Evolutionary conservation across 352 stramenopile genomes (phyloP).

Genomic region (Phytophthora rubi): DNA sequence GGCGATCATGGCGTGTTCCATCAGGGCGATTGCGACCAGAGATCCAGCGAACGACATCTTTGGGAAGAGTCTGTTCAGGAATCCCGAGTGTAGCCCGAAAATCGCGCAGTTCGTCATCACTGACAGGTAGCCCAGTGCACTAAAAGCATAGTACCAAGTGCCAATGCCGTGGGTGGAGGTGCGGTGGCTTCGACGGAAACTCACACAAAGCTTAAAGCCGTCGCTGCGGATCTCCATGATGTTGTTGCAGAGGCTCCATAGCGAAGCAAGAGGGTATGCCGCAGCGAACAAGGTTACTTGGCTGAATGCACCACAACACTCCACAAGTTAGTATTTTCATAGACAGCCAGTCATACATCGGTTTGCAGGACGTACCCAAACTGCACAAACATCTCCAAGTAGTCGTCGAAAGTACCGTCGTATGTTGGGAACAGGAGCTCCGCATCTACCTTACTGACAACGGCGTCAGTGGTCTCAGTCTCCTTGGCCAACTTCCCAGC

Average conservation of each 20-base stretch:
- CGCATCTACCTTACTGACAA: conserved; percentile 76
- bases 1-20: conserved; percentile 83
- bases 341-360: neutral
- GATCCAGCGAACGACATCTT: conserved; percentile 65
- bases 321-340: neutral
- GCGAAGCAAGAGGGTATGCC: conserved; percentile 91
- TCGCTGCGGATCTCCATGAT: conserved; percentile 95
- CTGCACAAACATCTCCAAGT: conserved; percentile 94
- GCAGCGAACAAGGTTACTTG: conserved; percentile 95
- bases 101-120: conserved; percentile 96
- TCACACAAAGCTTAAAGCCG: conserved; percentile 94
- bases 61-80: conserved; percentile 75
- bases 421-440: conserved; percentile 86
- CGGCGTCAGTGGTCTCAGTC: conserved; percentile 48
- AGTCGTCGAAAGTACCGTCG: conserved; percentile 93
- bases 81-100: conserved; percentile 91
- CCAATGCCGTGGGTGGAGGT: conserved; percentile 85
- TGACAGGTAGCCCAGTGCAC: conserved; percentile 90
- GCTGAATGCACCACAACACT: conserved; percentile 40
- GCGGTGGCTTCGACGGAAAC: conserved; percentile 77
- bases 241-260: conserved; percentile 95
- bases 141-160: conserved; percentile 93
- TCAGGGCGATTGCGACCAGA: conserved; percentile 59
- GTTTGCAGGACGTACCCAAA: conserved; percentile 75
- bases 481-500: conserved; percentile 76